These are phyloP conservation scores for Fragilariopsis cylindrus DNA, from an alignment of 108 stramenopile genomes.

Conservation along the genomic window DNA sequence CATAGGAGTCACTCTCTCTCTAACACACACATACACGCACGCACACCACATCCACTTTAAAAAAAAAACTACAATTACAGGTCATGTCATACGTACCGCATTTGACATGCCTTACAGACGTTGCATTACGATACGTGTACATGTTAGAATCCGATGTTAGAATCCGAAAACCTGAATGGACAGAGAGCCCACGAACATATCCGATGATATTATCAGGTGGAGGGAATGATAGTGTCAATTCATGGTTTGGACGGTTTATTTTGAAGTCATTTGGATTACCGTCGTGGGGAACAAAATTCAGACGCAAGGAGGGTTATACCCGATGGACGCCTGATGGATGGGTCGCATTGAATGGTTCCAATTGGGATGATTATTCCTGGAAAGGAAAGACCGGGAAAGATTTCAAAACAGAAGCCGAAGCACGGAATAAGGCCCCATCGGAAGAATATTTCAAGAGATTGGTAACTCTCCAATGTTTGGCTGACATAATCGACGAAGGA, in stretches of 20 bases:
- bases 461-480: constrained; percentile 29
- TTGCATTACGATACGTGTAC: constrained; percentile 43
- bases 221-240: constrained; percentile 35
- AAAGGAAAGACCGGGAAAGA: constrained; percentile 37
- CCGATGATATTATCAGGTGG: constrained; percentile 46
- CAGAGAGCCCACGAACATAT: constrained; percentile 41
- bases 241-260: constrained; percentile 58
- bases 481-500: constrained; percentile 35
- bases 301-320: constrained; percentile 40
- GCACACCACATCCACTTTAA: too few relatives aligned
- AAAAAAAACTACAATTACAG: constrained; percentile 6
- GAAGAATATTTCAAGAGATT: constrained; percentile 37
- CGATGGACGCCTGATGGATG: constrained; percentile 57
- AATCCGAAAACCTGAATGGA: constrained; percentile 41
- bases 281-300: constrained; percentile 47
- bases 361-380: constrained; percentile 33
- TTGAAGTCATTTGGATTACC: constrained; percentile 55
- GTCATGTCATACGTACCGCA: constrained; percentile 53
- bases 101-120: constrained; percentile 34
- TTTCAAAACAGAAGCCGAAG: constrained; percentile 36
- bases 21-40: too few relatives aligned
- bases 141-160: constrained; percentile 50
- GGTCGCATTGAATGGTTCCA: constrained; percentile 39
- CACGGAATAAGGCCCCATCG: constrained; percentile 29
- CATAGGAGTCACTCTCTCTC: too few relatives aligned